These are phyloP conservation scores for Trypanosoma platydactyli DNA, from an alignment of 208 protist species.

Conservation along the genomic window DNA sequence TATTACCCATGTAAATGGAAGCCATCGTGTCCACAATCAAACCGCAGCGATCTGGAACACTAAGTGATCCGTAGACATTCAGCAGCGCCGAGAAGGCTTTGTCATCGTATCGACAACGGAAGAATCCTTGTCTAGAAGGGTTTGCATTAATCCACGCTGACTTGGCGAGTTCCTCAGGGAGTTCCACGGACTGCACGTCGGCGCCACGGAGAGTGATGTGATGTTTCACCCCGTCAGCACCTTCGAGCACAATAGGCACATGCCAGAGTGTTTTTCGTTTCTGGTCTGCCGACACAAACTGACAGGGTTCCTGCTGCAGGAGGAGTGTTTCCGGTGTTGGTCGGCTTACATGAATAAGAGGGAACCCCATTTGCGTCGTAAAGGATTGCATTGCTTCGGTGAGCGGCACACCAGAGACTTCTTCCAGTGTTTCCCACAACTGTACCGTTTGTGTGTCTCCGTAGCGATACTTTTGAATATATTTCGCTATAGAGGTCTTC, in stretches of 20 bases:
- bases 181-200: conserved; percentile 41
- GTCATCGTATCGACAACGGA: conserved; percentile 85
- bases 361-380: conserved; percentile 93
- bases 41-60: conserved; percentile 44
- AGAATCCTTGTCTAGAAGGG: conserved; percentile 75
- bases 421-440: conserved; percentile 93
- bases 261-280: conserved; percentile 51
- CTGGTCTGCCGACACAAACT: conserved; percentile 39
- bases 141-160: conserved; percentile 68
- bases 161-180: conserved; percentile 37
- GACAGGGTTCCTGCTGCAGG: conserved; percentile 69
- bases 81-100: conserved; percentile 52
- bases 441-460: conserved; percentile 93
- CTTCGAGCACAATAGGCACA: conserved; percentile 67
- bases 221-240: conserved; percentile 28
- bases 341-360: conserved; percentile 75
- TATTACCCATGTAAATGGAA: conserved; percentile 71
- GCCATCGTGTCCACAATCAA: conserved; percentile 79
- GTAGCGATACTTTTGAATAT: conserved; percentile 93
- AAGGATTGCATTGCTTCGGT: conserved; percentile 89
- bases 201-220: conserved; percentile 51
- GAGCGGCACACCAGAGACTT: conserved; percentile 81
- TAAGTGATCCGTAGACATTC: conserved; percentile 43
- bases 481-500: conserved; percentile 82
- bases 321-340: conserved; percentile 30